Evolutionary conservation across 2,329 filamentous ascomycete genomes (phyloP).

Genomic region (Talaromyces amestolkiae): DNA sequence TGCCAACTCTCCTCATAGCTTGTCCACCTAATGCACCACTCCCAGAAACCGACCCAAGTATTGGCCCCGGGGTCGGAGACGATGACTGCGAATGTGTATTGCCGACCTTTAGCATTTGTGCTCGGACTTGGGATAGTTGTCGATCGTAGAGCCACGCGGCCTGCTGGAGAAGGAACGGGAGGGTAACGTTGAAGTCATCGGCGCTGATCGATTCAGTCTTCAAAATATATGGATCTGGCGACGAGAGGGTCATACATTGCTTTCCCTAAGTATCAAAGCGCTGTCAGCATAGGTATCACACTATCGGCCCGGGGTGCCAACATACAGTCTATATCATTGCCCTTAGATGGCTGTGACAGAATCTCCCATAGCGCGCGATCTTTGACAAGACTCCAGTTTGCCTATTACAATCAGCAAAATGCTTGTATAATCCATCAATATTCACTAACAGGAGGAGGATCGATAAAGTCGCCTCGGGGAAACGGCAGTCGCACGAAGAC

Average conservation of each 20-base stretch:
- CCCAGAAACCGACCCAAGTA: slow-evolving; percentile 39
- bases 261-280: slow-evolving; percentile 58
- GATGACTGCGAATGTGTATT: slow-evolving; percentile 42
- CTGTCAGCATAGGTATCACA: slow-evolving; percentile 13
- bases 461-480: slow-evolving; percentile 78
- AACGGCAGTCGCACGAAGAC: slow-evolving; percentile 90
- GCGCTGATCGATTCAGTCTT: slow-evolving; percentile 52
- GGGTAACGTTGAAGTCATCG: slow-evolving; percentile 74
- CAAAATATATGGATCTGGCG: background rate
- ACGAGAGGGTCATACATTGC: slow-evolving; percentile 57
- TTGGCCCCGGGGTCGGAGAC: slow-evolving; percentile 42
- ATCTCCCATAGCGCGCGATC: slow-evolving; percentile 89
- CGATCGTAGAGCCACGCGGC: slow-evolving; percentile 91
- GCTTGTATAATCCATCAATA: background rate
- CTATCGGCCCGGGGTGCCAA: slow-evolving; percentile 23
- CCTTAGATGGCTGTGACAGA: slow-evolving; percentile 75
- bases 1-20: slow-evolving; percentile 32
- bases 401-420: slow-evolving; percentile 49
- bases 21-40: slow-evolving; percentile 41
- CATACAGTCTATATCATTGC: slow-evolving; percentile 79
- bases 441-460: slow-evolving; percentile 73
- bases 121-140: slow-evolving; percentile 83
- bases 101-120: slow-evolving; percentile 72
- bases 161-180: slow-evolving; percentile 87
- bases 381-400: slow-evolving; percentile 83